Evolutionary conservation across 352 stramenopile species (phyloP), one percentile per base, ranked within the genome.

Genomic region (Hyaloperonospora arabidopsidis): DNA sequence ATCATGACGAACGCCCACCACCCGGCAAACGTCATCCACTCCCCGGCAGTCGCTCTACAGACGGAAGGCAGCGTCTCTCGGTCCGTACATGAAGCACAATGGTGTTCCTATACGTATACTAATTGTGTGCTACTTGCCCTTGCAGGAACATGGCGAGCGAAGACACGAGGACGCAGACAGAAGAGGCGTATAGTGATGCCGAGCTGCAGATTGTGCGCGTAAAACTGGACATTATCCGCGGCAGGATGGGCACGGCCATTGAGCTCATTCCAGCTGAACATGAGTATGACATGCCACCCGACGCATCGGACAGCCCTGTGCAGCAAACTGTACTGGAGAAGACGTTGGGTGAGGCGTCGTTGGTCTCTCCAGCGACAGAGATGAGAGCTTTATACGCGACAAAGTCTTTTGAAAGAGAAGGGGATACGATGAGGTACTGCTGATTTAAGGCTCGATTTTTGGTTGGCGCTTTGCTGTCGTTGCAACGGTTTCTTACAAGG

Each of bases 271-370:
- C 78, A 7, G 77, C 57, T 11, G 80, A 76, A 22, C 70, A 72
- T 6, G 66, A 74, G 45, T 91, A 85, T 45, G 80, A 91, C 55
- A 50, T 62, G 18, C 48, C 48, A 1, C 74, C 72, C 0, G 68
- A 79, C 34, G 28, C 28, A 19, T 52, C 50, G 36, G 57, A 74
- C 15, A 69, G 78, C 47, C 23, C 25, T 32, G 25, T 49, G 1
- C 59, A 54, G 19, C 79, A 86, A 43, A 70, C 83, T 43, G 68
- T 67, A n/a, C 45, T 86, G 36, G 71, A 86, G 49, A 88, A 85
- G 50, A 67, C 68, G 18, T 83, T 83, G 50, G 76, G 79, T 52
- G 48, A 66, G 13, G 72, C 74, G 10, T 84, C 86, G 49, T 29
- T 52, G 15, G 68, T 70, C 38, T 66, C 52, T 46, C 29, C 53